Evolutionary conservation across 257 asterid species (phyloP).

Genomic region (Plantago ovata): DNA sequence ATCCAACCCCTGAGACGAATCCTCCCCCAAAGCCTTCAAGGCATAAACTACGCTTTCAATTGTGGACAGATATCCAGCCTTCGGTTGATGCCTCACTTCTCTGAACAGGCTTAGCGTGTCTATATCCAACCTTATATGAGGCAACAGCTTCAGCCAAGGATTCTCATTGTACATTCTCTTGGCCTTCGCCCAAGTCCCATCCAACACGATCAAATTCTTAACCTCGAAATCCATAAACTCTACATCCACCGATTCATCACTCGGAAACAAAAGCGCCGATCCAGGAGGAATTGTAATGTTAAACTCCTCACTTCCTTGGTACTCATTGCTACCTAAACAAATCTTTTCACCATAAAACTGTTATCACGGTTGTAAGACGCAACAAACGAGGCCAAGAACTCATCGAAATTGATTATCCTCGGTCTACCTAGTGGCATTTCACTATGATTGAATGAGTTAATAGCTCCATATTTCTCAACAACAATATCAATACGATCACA

Average conservation of each 20-base stretch:
- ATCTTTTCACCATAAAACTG: slow-evolving; percentile 60
- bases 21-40: slow-evolving; percentile 64
- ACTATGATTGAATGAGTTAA: slow-evolving; percentile 21
- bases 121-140: slow-evolving; percentile 61
- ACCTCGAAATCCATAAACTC: slow-evolving; percentile 46
- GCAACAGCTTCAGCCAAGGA: slow-evolving; percentile 83
- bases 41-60: slow-evolving; percentile 91
- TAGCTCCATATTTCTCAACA: slow-evolving; percentile 47
- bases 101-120: slow-evolving; percentile 63
- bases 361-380: slow-evolving; percentile 29
- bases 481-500: slow-evolving; percentile 33
- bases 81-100: slow-evolving; percentile 92
- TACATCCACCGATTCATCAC: slow-evolving; percentile 46
- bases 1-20: slow-evolving; percentile 49
- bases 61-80: slow-evolving; percentile 74
- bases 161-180: slow-evolving; percentile 87
- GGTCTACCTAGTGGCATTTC: slow-evolving; percentile 8
- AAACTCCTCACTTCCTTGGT: slow-evolving; percentile 53
- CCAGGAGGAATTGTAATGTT: slow-evolving; percentile 51
- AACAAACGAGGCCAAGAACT: slow-evolving; percentile 24
- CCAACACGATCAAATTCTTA: slow-evolving; percentile 77
- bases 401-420: slow-evolving; percentile 29
- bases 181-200: slow-evolving; percentile 93
- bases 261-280: slow-evolving; percentile 75
- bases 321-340: slow-evolving; percentile 26